Base-by-base conservation (phyloP, 2,329 filamentous ascomycete genomes). In the Fusarium buharicum region DNA sequence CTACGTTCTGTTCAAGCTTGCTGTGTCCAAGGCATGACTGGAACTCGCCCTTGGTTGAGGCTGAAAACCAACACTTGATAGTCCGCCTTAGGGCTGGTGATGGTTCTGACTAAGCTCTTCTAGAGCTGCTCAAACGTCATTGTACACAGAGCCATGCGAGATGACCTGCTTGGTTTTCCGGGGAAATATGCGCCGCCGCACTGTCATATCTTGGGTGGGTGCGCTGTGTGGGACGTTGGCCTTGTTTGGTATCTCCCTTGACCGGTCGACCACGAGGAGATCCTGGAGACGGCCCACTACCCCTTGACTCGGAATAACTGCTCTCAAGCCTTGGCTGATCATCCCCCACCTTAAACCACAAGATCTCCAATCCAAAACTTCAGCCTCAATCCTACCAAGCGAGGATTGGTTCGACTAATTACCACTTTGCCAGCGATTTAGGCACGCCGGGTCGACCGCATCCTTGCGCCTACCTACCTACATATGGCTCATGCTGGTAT, bases 111-210 rank as follows among this genome's bases (percentile, higher is more conserved):
- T 60, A 62, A 56, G 52, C 54, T 24, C 39, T 39, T 28, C 38
- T 38, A 24, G 43, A 44, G 58, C 45, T 55, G 44, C 34, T 47
- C 50, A 47, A 43, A 70, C 65, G 67, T 71, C 68, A 66, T 69
- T 59, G 43, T 59, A 63, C 58, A 50, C 64, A 40, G 46, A 36
- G 34, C 47, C 55, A 50, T 59, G 48, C 61, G 56, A 66, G 60
- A 59, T 62, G 53, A 59, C 61, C 50, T 59, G 65, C 59, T 65
- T 50, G 53, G 66, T 70, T 69, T 68, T 64, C 60, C 64, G 68
- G 68, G 66, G 68, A 68, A 50, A 49, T 67, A 56, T 55, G 52
- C 49, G 56, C 55, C 54, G 61, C 56, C 53, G 65, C 58, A 45
- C 53, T 62, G 60, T 63, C 49, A 56, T 59, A 37, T 64, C n/a